Conservation (phyloP, 352 stramenopile species). For the Albugo candida region DNA sequence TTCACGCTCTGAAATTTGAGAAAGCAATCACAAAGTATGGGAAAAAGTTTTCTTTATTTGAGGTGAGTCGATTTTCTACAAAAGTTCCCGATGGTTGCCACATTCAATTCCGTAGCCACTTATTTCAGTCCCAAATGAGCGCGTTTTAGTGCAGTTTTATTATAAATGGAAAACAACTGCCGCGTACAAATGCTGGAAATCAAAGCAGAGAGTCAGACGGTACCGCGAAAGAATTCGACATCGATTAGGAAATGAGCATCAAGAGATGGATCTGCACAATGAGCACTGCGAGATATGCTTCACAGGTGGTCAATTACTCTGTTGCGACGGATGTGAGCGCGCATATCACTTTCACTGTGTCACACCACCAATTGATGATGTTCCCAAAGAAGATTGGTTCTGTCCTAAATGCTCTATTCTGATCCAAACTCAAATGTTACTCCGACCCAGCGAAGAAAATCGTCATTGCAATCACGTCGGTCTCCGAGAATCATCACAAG, state of each 20-base stretch:
- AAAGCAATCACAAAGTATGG: conserved; percentile 18
- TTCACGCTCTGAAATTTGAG: conserved; percentile 24
- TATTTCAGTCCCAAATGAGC: conserved; percentile 6
- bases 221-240: conserved; percentile 26
- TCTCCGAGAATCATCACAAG: background rate
- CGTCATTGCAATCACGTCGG: conserved; percentile 10
- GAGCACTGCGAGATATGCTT: conserved; percentile 41
- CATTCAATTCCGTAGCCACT: background rate
- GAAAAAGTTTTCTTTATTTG: conserved; percentile 41
- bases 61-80: conserved; percentile 16
- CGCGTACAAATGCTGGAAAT: conserved; percentile 27
- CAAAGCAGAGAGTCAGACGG: conserved; percentile 16
- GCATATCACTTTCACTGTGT: conserved; percentile 56
- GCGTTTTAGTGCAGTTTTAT: conserved; percentile 42
- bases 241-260: conserved; percentile 16
- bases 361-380: conserved; percentile 31
- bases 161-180: conserved; percentile 48
- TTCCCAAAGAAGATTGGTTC: conserved; percentile 40
- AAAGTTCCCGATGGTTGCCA: background rate
- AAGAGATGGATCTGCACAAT: conserved; percentile 31
- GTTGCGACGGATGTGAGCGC: conserved; percentile 44
- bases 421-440: conserved; percentile 4
- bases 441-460: conserved; percentile 12
- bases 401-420: conserved; percentile 20
- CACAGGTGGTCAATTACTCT: conserved; percentile 38